A percentile compares a stretch with the other conserved stretches of the same genome.
Conservation (phyloP, 208 protist genomes). For the Naegleria gruberi region DNA sequence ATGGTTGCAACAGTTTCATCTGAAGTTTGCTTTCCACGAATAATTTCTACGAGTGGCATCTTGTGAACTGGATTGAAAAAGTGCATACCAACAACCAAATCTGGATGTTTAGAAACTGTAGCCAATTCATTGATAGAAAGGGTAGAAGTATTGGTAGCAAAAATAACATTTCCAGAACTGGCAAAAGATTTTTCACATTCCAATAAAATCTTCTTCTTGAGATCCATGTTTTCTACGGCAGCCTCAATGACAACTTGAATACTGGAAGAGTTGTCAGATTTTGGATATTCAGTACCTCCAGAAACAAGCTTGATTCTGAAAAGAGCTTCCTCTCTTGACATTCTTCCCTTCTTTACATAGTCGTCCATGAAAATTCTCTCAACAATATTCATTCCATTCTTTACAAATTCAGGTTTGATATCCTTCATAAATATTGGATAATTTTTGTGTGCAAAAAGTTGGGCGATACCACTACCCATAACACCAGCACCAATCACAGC, state of each 20-base stretch:
- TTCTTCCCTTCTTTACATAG: slow-evolving; percentile 51
- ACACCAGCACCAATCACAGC: slow-evolving; percentile 67
- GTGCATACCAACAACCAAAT: slow-evolving; percentile 81
- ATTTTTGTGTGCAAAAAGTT: slow-evolving; percentile 59
- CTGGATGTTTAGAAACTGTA: slow-evolving; percentile 53
- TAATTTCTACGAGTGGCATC: slow-evolving; percentile 83
- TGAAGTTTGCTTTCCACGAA: slow-evolving; percentile 62
- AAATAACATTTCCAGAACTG: slow-evolving; percentile 48
- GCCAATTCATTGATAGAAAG: slow-evolving; percentile 76
- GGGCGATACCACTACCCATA: slow-evolving; percentile 71
- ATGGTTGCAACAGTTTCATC: slow-evolving; percentile 59
- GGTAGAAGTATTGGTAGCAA: slow-evolving; percentile 84
- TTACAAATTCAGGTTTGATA: slow-evolving; percentile 55
- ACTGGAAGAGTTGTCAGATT: slow-evolving; percentile 36
- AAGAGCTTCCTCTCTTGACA: slow-evolving; percentile 45
- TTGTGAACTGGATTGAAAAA: slow-evolving; percentile 85
- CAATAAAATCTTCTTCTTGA: slow-evolving; percentile 77
- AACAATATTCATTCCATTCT: slow-evolving; percentile 58
- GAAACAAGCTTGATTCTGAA: slow-evolving; percentile 54
- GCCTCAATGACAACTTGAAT: slow-evolving; percentile 78
- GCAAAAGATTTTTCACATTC: slow-evolving; percentile 49
- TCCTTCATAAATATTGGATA: slow-evolving; percentile 61
- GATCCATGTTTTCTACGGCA: slow-evolving; percentile 72
- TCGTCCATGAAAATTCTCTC: slow-evolving; percentile 52
- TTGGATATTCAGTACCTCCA: slow-evolving; percentile 48